Evolutionary conservation across 139 green algal species (phyloP).

Genomic region (Gonium pectorale): DNA sequence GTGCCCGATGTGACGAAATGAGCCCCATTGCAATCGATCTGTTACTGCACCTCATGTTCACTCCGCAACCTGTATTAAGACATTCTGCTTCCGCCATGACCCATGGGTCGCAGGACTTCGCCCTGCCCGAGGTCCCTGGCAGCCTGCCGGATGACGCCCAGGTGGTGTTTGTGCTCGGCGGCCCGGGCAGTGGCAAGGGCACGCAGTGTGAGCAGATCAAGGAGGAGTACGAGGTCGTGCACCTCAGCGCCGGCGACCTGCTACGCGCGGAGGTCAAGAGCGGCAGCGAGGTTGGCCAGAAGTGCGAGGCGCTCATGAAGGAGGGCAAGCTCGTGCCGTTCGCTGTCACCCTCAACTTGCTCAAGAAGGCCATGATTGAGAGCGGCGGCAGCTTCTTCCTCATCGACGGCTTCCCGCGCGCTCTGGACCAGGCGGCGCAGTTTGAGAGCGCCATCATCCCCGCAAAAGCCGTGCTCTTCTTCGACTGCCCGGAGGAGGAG

Average conservation of each 20-base stretch:
- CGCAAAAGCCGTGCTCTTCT: slow-evolving; percentile 46
- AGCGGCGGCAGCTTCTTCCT: slow-evolving; percentile 71
- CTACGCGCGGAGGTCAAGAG: slow-evolving; percentile 79
- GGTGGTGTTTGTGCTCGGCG: slow-evolving; percentile 76
- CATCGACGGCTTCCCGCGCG: slow-evolving; percentile 93
- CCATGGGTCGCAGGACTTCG: neutral
- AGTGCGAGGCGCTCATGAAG: slow-evolving; percentile 85
- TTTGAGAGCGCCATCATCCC: slow-evolving; percentile 74
- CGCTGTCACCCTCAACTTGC: slow-evolving; percentile 6
- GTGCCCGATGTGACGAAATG: too few species aligned
- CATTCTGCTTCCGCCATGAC: too few species aligned
- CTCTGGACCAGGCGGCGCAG: slow-evolving; percentile 78
- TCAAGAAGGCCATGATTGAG: slow-evolving; percentile 70
- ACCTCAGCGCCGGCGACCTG: slow-evolving; percentile 78
- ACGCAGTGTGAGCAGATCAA: slow-evolving; percentile 63
- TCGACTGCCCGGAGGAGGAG: slow-evolving; percentile 60
- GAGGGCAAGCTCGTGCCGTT: slow-evolving; percentile 85
- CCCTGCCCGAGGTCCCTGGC: neutral
- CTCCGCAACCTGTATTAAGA: too few species aligned
- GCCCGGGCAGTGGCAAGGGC: slow-evolving; percentile 61
- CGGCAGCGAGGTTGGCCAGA: slow-evolving; percentile 60
- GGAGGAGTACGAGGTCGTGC: slow-evolving; percentile 34
- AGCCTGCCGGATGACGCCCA: slow-evolving; percentile 9
- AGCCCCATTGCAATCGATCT: too few species aligned
- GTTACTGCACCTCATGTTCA: too few species aligned